These are phyloP conservation scores for Myxozyma monticola DNA, from an alignment of 805 yeast genomes.

Conservation along the genomic window DNA sequence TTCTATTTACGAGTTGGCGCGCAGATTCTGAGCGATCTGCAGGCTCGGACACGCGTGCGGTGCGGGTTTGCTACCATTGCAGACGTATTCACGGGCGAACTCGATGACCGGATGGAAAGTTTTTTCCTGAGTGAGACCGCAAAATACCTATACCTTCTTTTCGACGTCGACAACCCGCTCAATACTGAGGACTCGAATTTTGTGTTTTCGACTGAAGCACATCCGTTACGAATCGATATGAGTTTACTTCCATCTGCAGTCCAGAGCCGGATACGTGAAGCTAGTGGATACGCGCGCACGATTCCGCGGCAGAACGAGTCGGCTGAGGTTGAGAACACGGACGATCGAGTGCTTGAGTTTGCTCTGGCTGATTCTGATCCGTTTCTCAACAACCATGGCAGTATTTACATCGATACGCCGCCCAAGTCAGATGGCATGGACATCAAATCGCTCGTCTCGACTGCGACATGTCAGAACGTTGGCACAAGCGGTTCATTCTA, in stretches of 20 bases:
- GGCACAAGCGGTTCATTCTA: conserved; percentile 34
- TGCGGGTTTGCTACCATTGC: conserved; percentile 85
- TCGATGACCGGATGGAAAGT: conserved; percentile 85
- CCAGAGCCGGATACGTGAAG: neutral
- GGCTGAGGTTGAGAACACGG: neutral
- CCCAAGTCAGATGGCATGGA: neutral
- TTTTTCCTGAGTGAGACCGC: conserved; percentile 86
- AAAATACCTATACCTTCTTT: conserved; percentile 76
- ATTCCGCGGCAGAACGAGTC: conserved; percentile 6
- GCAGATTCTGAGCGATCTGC: conserved; percentile 56
- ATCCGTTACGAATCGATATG: conserved; percentile 69
- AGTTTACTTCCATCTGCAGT: conserved; percentile 16
- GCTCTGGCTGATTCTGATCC: neutral
- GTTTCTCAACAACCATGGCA: neutral
- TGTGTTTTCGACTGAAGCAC: conserved; percentile 86
- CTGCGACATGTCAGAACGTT: conserved; percentile 11
- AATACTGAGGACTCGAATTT: conserved; percentile 45
- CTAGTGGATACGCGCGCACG: neutral
- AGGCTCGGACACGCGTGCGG: conserved; percentile 51
- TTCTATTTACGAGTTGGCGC: conserved; percentile 75
- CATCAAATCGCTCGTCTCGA: neutral
- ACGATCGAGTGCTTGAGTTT: conserved; percentile 5
- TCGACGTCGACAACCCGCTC: conserved; percentile 64
- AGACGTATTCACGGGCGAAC: conserved; percentile 60
- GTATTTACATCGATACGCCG: neutral